Percentiles rank a stretch among this genome's conserved stretches.
Evolutionary conservation across 2,329 filamentous ascomycete species (phyloP).

Genomic region (Apiospora phragmitis): DNA sequence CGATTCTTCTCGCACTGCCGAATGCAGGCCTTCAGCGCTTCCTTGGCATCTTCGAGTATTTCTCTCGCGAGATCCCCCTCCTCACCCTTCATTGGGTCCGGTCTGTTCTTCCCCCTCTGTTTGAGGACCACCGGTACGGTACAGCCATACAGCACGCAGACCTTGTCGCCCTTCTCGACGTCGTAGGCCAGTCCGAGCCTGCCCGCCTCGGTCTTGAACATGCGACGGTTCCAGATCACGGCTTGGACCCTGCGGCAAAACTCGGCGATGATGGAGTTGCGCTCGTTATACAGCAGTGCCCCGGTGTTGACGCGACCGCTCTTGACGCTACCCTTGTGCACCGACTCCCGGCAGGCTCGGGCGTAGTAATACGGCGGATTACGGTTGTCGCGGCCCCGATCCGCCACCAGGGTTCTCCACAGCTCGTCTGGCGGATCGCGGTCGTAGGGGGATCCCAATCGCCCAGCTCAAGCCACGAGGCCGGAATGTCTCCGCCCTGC

Average conservation of each 20-base stretch:
- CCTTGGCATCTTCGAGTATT: neutral
- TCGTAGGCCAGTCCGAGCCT: neutral
- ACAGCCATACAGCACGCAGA: constrained; percentile 27
- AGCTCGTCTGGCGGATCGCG: constrained; percentile 25
- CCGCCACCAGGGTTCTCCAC: constrained; percentile 27
- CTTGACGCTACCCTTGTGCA: constrained; percentile 22
- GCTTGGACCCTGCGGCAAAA: constrained; percentile 22
- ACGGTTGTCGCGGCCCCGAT: constrained; percentile 23
- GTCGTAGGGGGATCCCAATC: neutral
- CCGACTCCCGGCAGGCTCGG: constrained; percentile 25
- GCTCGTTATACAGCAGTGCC: constrained; percentile 24
- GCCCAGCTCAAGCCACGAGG: neutral
- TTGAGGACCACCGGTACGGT: constrained; percentile 25
- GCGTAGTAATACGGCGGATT: constrained; percentile 29
- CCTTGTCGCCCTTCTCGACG: constrained; percentile 18
- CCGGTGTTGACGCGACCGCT: constrained; percentile 18
- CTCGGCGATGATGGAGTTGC: constrained; percentile 28
- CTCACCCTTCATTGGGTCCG: neutral
- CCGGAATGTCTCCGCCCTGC: constrained; percentile 16
- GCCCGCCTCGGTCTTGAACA: constrained; percentile 16
- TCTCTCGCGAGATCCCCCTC: neutral
- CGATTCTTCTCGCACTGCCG: neutral
- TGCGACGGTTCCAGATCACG: constrained; percentile 27
- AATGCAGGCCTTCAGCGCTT: neutral
- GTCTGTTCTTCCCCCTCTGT: neutral